phyloP scores from a whole-genome alignment of 2,329 filamentous ascomycete genomes.

The Hymenoscyphus infarciens region DNA sequence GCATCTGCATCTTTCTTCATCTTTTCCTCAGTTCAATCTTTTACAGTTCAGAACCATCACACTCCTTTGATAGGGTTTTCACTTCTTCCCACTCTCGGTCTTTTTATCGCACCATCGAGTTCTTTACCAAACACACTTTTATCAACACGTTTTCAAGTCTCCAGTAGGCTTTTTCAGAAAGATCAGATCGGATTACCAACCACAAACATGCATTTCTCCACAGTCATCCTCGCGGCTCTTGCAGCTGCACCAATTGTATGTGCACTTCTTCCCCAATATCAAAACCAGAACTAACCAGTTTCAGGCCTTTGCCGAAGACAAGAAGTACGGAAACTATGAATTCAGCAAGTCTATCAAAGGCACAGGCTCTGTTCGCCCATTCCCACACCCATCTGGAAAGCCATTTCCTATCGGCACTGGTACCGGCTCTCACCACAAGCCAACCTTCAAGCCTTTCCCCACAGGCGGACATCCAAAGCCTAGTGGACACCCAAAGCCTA shows the following conservation, averaged over 20 bases:
- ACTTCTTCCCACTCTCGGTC: not conserved
- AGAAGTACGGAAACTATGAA: not conserved
- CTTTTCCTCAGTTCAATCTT: not conserved
- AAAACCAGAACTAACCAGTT: not conserved
- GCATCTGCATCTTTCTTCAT: slow-evolving; percentile 5
- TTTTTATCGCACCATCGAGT: not conserved
- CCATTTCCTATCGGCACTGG: not conserved
- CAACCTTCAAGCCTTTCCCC: not conserved
- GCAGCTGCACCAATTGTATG: slow-evolving; percentile 4
- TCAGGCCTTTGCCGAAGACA: not conserved
- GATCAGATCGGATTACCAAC: not conserved
- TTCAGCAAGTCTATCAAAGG: not conserved
- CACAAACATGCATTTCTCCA: slow-evolving; percentile 6
- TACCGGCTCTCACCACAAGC: not conserved
- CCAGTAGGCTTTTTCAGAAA: too few species aligned
- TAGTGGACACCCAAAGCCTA: too few species aligned
- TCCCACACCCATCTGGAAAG: not conserved
- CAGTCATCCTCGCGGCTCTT: slow-evolving; percentile 6
- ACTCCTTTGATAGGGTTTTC: slow-evolving; percentile 9
- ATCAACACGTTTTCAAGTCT: not conserved
- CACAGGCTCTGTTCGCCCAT: not conserved
- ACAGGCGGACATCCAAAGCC: not conserved
- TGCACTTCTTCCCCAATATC: not conserved
- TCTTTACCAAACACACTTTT: not conserved
- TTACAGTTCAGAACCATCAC: not conserved